Percentiles rank a stretch among this genome's conserved stretches.
Conservation (phyloP, 345 rosid genomes). For the Salix koriyanagi region DNA sequence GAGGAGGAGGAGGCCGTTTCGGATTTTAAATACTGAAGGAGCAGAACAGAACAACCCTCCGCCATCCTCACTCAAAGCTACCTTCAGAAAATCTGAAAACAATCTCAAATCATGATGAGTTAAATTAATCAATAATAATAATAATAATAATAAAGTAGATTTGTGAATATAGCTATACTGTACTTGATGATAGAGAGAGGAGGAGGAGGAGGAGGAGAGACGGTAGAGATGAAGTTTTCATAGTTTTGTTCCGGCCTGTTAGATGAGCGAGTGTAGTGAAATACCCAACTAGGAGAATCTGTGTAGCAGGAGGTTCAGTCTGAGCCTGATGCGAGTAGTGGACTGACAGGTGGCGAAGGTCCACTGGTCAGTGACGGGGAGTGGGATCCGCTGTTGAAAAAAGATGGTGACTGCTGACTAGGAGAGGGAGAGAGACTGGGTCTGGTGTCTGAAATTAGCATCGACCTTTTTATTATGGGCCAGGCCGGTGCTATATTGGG, state of each 20-base stretch:
- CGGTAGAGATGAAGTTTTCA: background rate
- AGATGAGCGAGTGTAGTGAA: background rate
- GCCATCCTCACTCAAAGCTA: constrained; percentile 35
- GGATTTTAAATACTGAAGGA: constrained; percentile 34
- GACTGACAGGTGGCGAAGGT: background rate
- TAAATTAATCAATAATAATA: background rate
- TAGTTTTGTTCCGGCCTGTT: background rate
- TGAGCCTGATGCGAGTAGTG: background rate
- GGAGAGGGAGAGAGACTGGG: background rate
- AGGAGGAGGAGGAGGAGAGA: background rate
- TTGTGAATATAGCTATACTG: background rate
- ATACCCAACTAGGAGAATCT: no score
- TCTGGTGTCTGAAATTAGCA: no score
- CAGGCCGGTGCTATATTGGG: no score
- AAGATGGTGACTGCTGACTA: background rate
- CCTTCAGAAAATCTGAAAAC: constrained; percentile 36
- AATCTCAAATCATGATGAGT: background rate
- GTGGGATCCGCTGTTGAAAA: background rate
- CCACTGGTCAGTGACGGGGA: background rate
- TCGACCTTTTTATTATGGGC: no score
- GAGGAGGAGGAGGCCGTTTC: constrained; percentile 34
- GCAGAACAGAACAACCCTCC: constrained; percentile 64
- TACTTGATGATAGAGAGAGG: background rate
- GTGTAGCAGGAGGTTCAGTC: background rate
- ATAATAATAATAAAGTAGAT: background rate